These are phyloP conservation scores for Hanseniaspora singularis DNA, from an alignment of 805 yeast species.

Conservation along the genomic window DNA sequence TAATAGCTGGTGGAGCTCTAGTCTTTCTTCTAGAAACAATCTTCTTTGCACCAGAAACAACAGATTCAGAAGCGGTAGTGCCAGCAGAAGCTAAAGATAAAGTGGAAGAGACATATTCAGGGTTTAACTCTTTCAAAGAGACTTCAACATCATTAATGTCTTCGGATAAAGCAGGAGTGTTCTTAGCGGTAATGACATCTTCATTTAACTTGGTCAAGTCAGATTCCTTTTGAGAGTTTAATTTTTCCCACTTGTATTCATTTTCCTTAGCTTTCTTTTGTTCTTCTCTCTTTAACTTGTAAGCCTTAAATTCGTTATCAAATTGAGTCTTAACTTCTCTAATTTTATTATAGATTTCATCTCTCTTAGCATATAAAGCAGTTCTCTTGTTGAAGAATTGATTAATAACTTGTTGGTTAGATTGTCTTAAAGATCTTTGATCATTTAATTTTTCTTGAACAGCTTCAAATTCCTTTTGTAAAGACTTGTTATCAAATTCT, in stretches of 20 bases:
- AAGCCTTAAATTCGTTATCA: slow-evolving; percentile 61
- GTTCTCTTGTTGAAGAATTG: slow-evolving; percentile 52
- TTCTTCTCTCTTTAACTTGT: slow-evolving; percentile 52
- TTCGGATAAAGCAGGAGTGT: slow-evolving; percentile 68
- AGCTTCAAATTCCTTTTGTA: slow-evolving; percentile 55
- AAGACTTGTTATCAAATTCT: slow-evolving; percentile 46
- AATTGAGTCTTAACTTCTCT: slow-evolving; percentile 60
- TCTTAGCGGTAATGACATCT: slow-evolving; percentile 54
- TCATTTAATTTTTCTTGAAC: slow-evolving; percentile 60
- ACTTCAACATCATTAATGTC: slow-evolving; percentile 70
- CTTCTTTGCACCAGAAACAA: slow-evolving; percentile 37
- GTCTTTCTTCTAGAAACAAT: slow-evolving; percentile 27
- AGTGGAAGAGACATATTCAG: slow-evolving; percentile 34
- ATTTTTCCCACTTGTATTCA: slow-evolving; percentile 38
- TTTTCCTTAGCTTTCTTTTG: slow-evolving; percentile 60
- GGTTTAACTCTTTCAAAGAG: slow-evolving; percentile 65
- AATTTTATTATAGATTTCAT: slow-evolving; percentile 53
- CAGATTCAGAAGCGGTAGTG: slow-evolving; percentile 29
- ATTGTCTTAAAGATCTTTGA: slow-evolving; percentile 47
- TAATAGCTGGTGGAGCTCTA: slow-evolving; percentile 48
- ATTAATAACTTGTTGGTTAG: slow-evolving; percentile 54
- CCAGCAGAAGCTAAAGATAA: slow-evolving; percentile 22
- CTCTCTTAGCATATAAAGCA: slow-evolving; percentile 54
- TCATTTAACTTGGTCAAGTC: slow-evolving; percentile 53
- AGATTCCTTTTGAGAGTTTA: slow-evolving; percentile 39